phyloP scores from a whole-genome alignment of 164 flowering plant genomes.

The Echeveria elegans region DNA sequence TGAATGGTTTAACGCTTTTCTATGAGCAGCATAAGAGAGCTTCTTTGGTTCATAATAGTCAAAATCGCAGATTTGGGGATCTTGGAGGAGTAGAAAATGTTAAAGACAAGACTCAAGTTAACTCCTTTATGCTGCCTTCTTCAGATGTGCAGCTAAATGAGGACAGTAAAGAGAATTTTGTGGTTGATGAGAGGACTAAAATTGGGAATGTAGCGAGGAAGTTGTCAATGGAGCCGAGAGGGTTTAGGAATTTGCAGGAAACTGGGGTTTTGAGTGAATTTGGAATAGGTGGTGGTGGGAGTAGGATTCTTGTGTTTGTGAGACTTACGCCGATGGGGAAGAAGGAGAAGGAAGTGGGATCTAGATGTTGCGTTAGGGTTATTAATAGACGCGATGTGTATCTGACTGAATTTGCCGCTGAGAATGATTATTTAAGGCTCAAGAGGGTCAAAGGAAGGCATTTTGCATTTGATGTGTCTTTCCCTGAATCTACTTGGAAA shows the following conservation, averaged over 20 bases:
- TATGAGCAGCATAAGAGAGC: constrained; percentile 79
- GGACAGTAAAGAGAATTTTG: constrained; percentile 54
- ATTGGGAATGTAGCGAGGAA: constrained; percentile 39
- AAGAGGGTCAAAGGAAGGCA: constrained; percentile 82
- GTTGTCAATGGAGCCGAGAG: constrained; percentile 46
- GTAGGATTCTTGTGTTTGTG: constrained; percentile 78
- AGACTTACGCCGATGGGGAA: constrained; percentile 82
- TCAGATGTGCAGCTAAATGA: constrained; percentile 17
- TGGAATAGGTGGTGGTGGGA: constrained; percentile 18
- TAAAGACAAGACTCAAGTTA: constrained; percentile 22
- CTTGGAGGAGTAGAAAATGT: constrained; percentile 15
- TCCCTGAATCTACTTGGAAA: constrained; percentile 71
- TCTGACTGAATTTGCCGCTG: constrained; percentile 66
- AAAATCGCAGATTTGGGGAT: constrained; percentile 19
- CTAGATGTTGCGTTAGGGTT: constrained; percentile 60
- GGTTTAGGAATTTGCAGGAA: constrained; percentile 15
- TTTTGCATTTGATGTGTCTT: constrained; percentile 78
- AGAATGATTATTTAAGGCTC: constrained; percentile 76
- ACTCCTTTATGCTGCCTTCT: constrained; percentile 30
- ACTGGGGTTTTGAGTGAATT: background rate
- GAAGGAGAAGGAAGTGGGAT: constrained; percentile 80
- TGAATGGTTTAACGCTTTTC: constrained; percentile 67
- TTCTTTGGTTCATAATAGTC: constrained; percentile 30
- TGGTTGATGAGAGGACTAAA: constrained; percentile 19
- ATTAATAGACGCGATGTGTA: constrained; percentile 59